A percentile compares a stretch with the other conserved stretches of the same genome.
Evolutionary conservation across 2,329 filamentous ascomycete genomes (phyloP).

Genomic region (Fusarium sp.): DNA sequence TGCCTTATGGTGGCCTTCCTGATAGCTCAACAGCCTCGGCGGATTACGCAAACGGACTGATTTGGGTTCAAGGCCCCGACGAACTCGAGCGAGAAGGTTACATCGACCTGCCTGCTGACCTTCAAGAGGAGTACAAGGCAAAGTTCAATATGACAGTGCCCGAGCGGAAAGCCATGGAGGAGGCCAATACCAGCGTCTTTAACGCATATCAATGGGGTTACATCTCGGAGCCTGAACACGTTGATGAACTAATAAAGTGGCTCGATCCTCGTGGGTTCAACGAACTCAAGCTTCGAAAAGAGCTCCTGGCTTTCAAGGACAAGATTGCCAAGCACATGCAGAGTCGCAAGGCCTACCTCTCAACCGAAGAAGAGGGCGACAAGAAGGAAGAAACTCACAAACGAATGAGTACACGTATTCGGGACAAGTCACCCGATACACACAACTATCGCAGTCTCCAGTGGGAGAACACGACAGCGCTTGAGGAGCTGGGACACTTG

Average conservation of each 20-base stretch:
- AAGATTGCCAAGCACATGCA: conserved; percentile 84
- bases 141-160: conserved; percentile 85
- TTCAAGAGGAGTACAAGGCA: conserved; percentile 79
- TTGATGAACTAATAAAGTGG: conserved; percentile 87
- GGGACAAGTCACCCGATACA: conserved; percentile 62
- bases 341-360: conserved; percentile 77
- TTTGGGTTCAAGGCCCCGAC: conserved; percentile 97
- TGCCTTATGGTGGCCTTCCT: conserved; percentile 92
- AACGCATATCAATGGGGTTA: conserved; percentile 90
- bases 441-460: conserved; percentile 62
- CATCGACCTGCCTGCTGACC: conserved; percentile 79
- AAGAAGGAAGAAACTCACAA: conserved; percentile 57
- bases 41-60: conserved; percentile 90
- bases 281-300: conserved; percentile 88
- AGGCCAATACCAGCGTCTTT: conserved; percentile 82
- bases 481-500: conserved; percentile 68
- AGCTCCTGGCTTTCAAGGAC: conserved; percentile 80
- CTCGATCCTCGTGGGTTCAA: conserved; percentile 88
- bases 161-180: conserved; percentile 86
- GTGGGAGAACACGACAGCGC: conserved; percentile 69
- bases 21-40: conserved; percentile 88
- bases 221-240: conserved; percentile 81
- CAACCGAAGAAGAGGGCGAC: conserved; percentile 54
- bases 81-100: conserved; percentile 88
- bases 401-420: conserved; percentile 60